Percentiles rank a stretch among this genome's conserved stretches.
These are phyloP conservation scores for Coix lacrymajobi DNA, from an alignment of 176 grass and related monocot genomes.

Conservation along the genomic window DNA sequence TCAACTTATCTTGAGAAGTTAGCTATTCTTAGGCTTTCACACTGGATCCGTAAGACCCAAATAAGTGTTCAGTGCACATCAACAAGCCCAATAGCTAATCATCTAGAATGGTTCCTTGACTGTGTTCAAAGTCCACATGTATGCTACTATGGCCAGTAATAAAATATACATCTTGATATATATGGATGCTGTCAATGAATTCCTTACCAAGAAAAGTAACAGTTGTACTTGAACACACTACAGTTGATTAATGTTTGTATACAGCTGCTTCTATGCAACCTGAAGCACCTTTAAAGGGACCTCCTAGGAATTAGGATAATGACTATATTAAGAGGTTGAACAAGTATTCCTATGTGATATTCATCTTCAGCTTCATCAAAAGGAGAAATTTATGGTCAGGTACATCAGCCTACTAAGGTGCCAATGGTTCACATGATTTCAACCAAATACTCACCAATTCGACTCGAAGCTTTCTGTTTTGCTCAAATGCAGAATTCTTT, in stretches of 20 bases:
- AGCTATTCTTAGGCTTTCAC: background rate
- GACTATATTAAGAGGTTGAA: background rate
- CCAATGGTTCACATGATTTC: background rate
- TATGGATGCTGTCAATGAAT: constrained; percentile 1
- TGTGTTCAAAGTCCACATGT: background rate
- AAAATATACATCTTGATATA: background rate
- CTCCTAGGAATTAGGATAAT: background rate
- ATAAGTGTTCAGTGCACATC: background rate
- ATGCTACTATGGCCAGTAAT: background rate
- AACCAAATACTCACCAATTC: constrained; percentile 51
- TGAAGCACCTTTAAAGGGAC: constrained; percentile 4
- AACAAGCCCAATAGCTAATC: background rate
- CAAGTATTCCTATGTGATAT: background rate
- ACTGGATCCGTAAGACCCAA: background rate
- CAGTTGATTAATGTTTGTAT: background rate
- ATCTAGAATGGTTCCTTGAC: background rate
- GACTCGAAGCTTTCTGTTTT: constrained; percentile 45
- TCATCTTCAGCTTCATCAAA: background rate
- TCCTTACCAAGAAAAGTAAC: background rate
- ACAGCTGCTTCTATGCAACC: background rate
- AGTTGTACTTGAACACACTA: constrained; percentile 5
- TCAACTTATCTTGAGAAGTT: background rate
- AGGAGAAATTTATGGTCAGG: background rate
- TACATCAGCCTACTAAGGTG: background rate
- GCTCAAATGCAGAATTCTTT: constrained; percentile 48